Evolutionary conservation across 108 stramenopile genomes (phyloP).

Genomic region (Nitzschia palea): DNA sequence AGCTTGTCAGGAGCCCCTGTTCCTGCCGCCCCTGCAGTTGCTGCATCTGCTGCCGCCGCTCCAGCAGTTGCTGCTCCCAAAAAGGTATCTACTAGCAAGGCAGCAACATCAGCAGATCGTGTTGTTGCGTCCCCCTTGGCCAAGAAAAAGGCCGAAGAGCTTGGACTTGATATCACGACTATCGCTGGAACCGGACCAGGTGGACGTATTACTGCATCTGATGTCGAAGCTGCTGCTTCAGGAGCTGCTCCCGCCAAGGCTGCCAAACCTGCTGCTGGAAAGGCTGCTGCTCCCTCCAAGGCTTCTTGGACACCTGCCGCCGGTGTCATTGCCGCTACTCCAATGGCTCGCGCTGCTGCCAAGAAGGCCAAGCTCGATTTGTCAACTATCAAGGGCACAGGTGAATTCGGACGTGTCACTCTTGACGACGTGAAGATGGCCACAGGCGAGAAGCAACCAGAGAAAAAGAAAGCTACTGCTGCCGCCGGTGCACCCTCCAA

Average conservation of each 20-base stretch:
- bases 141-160: slow-evolving; percentile 85
- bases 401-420: slow-evolving; percentile 94
- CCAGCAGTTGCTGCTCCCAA: slow-evolving; percentile 59
- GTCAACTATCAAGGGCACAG: slow-evolving; percentile 81
- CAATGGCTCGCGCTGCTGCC: slow-evolving; percentile 69
- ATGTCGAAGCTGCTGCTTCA: slow-evolving; percentile 66
- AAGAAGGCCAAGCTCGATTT: slow-evolving; percentile 91
- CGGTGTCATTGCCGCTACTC: slow-evolving; percentile 81
- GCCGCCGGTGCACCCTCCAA: slow-evolving; percentile 47
- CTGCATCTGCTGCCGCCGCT: slow-evolving; percentile 59
- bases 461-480: slow-evolving; percentile 55
- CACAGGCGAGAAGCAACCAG: slow-evolving; percentile 85
- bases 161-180: slow-evolving; percentile 83
- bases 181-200: slow-evolving; percentile 91
- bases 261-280: slow-evolving; percentile 24
- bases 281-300: slow-evolving; percentile 66
- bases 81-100: slow-evolving; percentile 35
- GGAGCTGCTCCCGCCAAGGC: slow-evolving; percentile 56
- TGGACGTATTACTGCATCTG: slow-evolving; percentile 83
- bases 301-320: slow-evolving; percentile 83
- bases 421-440: slow-evolving; percentile 89
- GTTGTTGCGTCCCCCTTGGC: slow-evolving; percentile 95
- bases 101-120: slow-evolving; percentile 72
- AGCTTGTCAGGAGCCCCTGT: slow-evolving; percentile 54
- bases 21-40: slow-evolving; percentile 46